Conservation (phyloP, 108 stramenopile species). For the Seminavis robusta region DNA sequence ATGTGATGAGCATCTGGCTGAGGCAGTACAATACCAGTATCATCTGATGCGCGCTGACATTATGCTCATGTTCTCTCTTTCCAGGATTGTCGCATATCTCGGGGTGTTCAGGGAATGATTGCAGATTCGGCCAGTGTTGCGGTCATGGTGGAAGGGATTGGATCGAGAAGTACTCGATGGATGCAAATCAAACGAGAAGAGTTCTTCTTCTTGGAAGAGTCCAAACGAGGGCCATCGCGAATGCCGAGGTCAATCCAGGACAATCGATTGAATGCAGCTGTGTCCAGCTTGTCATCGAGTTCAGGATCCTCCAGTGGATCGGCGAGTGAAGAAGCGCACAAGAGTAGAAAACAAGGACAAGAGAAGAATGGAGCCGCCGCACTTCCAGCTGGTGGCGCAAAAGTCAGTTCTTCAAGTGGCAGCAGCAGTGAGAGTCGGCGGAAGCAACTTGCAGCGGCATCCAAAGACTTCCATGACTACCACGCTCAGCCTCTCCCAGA, state of each 20-base stretch:
- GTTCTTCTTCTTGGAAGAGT: conserved; percentile 37
- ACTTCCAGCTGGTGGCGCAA: conserved; percentile 30
- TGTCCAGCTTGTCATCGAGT: conserved; percentile 75
- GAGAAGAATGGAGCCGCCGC: conserved; percentile 1
- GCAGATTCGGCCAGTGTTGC: conserved; percentile 77
- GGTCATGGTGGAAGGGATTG: conserved; percentile 84
- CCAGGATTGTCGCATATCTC: conserved; percentile 75
- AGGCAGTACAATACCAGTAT: neutral
- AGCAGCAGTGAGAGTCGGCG: conserved; percentile 33
- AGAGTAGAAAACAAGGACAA: conserved; percentile 10
- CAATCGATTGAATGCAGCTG: conserved; percentile 56
- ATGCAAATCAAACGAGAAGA: conserved; percentile 75
- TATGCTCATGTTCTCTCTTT: neutral
- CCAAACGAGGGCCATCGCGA: conserved; percentile 17
- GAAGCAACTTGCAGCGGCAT: conserved; percentile 16
- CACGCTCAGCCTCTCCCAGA: conserved; percentile 73
- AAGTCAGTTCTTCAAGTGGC: conserved; percentile 62
- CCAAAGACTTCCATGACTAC: conserved; percentile 76
- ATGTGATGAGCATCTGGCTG: conserved; percentile 3
- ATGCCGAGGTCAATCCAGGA: conserved; percentile 63
- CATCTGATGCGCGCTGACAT: neutral
- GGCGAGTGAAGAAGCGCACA: conserved; percentile 45
- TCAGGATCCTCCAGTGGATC: conserved; percentile 60
- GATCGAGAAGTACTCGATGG: conserved; percentile 74
- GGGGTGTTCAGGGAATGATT: conserved; percentile 74